Evolutionary conservation across 192 early-diverging fungal genomes (phyloP).

Genomic region (Jimgerdemannia lactiflua): DNA sequence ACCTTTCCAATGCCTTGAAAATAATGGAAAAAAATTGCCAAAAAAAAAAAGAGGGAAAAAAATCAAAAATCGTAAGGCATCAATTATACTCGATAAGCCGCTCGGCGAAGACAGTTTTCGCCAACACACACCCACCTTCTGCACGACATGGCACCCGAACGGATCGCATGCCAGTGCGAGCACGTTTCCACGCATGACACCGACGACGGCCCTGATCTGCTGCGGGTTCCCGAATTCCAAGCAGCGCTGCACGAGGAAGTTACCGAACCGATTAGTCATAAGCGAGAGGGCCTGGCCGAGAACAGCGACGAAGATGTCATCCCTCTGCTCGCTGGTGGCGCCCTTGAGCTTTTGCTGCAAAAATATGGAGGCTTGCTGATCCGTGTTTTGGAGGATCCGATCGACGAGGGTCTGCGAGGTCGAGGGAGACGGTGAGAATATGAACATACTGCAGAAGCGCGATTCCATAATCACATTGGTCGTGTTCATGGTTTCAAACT

Average conservation of each 20-base stretch:
- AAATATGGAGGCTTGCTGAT: constrained; percentile 70
- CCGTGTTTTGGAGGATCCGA: constrained; percentile 66
- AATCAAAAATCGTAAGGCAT: not conserved
- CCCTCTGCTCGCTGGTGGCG: constrained; percentile 44
- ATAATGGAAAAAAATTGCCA: not conserved
- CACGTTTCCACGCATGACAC: constrained; percentile 61
- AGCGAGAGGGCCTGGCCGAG: constrained; percentile 50
- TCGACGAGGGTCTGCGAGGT: constrained; percentile 54
- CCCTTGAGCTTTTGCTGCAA: constrained; percentile 70
- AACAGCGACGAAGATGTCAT: constrained; percentile 58
- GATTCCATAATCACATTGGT: no score
- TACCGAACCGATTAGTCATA: constrained; percentile 76
- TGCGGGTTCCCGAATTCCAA: constrained; percentile 61
- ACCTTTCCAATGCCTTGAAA: not conserved
- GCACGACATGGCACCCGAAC: constrained; percentile 79
- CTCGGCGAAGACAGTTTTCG: not conserved
- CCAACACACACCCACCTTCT: constrained; percentile 43
- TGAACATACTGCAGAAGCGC: no score
- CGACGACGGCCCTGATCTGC: constrained; percentile 52
- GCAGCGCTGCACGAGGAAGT: constrained; percentile 71
- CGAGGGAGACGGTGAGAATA: not conserved
- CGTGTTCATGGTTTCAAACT: no score
- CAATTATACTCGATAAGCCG: no score
- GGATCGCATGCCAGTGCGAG: constrained; percentile 64
- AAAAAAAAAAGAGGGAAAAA: no score